Evolutionary conservation across 371 early-diverging fungal genomes (phyloP).

Genomic region (Quaeritorhiza haematococci): DNA sequence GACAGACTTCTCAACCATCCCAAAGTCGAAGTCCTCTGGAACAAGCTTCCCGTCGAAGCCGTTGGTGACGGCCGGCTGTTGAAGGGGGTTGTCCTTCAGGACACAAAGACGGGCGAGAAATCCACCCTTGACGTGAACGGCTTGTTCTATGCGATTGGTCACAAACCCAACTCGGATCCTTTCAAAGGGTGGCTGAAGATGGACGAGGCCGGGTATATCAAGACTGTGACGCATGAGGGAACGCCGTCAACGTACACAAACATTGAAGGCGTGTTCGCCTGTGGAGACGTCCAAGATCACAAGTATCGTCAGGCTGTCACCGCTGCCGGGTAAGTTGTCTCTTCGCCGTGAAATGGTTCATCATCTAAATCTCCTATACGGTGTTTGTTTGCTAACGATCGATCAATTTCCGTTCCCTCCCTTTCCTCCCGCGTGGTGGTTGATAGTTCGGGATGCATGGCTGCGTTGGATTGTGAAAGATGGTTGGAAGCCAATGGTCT

Average conservation of each 20-base stretch:
- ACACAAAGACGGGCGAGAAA: constrained; percentile 20
- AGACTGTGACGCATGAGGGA: constrained; percentile 57
- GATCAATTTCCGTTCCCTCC: not conserved
- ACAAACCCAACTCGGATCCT: constrained; percentile 45
- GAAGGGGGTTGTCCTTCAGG: constrained; percentile 25
- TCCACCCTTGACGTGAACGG: constrained; percentile 45
- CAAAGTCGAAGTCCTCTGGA: constrained; percentile 56
- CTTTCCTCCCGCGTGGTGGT: constrained; percentile 21
- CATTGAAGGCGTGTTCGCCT: constrained; percentile 61
- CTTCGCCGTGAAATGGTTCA: too few relatives aligned
- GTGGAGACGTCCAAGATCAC: constrained; percentile 66
- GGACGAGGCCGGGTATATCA: constrained; percentile 52
- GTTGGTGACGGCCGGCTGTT: constrained; percentile 40
- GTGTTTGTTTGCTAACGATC: too few relatives aligned
- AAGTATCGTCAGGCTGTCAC: constrained; percentile 63
- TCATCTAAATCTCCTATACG: too few relatives aligned
- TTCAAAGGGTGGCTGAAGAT: constrained; percentile 33
- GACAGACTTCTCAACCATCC: constrained; percentile 39
- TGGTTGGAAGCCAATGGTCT: constrained; percentile 39
- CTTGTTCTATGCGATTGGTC: constrained; percentile 70
- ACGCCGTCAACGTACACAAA: constrained; percentile 41
- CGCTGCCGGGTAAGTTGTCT: constrained; percentile 43
- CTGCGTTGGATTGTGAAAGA: constrained; percentile 86
- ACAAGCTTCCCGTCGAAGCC: constrained; percentile 47
- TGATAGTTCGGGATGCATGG: constrained; percentile 88